Evolutionary conservation across 108 stramenopile species (phyloP).

Genomic region (Cyclotella sp.): DNA sequence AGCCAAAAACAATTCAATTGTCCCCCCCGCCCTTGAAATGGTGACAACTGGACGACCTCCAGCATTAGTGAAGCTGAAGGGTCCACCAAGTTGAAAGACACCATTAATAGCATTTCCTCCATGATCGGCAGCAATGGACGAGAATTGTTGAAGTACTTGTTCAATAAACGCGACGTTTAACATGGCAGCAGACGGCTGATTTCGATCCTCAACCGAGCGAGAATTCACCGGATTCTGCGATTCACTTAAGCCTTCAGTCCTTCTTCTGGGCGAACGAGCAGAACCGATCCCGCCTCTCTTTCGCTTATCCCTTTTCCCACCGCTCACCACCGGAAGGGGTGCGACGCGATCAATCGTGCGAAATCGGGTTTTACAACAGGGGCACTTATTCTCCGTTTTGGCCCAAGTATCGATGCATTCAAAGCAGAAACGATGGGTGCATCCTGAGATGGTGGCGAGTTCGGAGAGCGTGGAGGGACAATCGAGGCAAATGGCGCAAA

Average conservation of each 20-base stretch:
- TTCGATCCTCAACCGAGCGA: conserved; percentile 51
- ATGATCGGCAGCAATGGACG: not conserved
- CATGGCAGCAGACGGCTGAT: conserved; percentile 20
- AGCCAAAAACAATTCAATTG: conserved; percentile 22
- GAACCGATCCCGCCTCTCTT: conserved; percentile 7
- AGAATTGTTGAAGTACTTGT: conserved; percentile 20
- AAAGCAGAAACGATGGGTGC: conserved; percentile 51
- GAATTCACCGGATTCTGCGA: conserved; percentile 34
- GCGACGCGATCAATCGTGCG: conserved; percentile 43
- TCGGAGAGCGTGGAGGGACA: conserved; percentile 30
- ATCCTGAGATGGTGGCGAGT: conserved; percentile 38
- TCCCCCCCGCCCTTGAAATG: not conserved
- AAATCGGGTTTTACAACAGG: conserved; percentile 46
- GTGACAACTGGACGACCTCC: not conserved
- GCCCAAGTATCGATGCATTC: conserved; percentile 57
- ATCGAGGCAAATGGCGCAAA: conserved; percentile 50
- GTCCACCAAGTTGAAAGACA: no score
- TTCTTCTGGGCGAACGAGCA: not conserved
- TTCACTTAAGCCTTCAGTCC: not conserved
- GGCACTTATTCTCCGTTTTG: conserved; percentile 46
- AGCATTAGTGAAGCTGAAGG: conserved; percentile 8
- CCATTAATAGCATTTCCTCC: not conserved
- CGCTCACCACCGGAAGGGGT: conserved; percentile 7
- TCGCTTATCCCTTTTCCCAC: not conserved
- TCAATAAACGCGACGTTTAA: conserved; percentile 33